phyloP scores from a whole-genome alignment of 805 yeast species.

The Yamadazyma philogaea region DNA sequence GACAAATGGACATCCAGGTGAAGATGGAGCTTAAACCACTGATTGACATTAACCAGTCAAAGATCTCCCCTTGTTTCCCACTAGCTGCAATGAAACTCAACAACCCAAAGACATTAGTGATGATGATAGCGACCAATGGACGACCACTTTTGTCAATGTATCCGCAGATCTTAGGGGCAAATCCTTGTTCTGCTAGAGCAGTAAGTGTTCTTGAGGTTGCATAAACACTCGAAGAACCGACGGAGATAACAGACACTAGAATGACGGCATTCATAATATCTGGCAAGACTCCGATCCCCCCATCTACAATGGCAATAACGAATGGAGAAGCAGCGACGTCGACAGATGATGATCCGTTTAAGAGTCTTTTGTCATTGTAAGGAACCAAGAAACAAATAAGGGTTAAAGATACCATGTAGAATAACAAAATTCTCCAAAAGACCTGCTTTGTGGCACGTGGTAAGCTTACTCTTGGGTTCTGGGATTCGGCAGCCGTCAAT shows the following conservation, averaged over 20 bases:
- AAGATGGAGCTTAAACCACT: slow-evolving; percentile 41
- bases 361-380: slow-evolving; percentile 47
- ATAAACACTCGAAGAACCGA: slow-evolving; percentile 69
- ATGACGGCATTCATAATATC: slow-evolving; percentile 70
- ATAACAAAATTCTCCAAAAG: slow-evolving; percentile 74
- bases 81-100: slow-evolving; percentile 52
- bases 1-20: slow-evolving; percentile 40
- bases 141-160: slow-evolving; percentile 77
- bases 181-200: slow-evolving; percentile 62
- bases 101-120: slow-evolving; percentile 54
- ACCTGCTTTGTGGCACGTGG: slow-evolving; percentile 80
- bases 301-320: slow-evolving; percentile 67
- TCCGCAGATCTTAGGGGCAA: slow-evolving; percentile 58
- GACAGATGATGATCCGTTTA: slow-evolving; percentile 42
- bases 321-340: slow-evolving; percentile 72
- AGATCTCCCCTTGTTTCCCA: slow-evolving; percentile 38
- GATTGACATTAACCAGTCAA: slow-evolving; percentile 40
- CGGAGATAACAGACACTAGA: slow-evolving; percentile 64
- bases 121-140: slow-evolving; percentile 64
- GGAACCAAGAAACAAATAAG: slow-evolving; percentile 70
- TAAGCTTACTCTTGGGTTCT: slow-evolving; percentile 60
- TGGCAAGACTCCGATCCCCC: slow-evolving; percentile 65
- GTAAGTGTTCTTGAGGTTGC: slow-evolving; percentile 69
- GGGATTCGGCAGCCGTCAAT: slow-evolving; percentile 58
- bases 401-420: slow-evolving; percentile 59